Base-by-base conservation (phyloP, 495 filamentous ascomycete genomes). In the Darksidea phi region DNA sequence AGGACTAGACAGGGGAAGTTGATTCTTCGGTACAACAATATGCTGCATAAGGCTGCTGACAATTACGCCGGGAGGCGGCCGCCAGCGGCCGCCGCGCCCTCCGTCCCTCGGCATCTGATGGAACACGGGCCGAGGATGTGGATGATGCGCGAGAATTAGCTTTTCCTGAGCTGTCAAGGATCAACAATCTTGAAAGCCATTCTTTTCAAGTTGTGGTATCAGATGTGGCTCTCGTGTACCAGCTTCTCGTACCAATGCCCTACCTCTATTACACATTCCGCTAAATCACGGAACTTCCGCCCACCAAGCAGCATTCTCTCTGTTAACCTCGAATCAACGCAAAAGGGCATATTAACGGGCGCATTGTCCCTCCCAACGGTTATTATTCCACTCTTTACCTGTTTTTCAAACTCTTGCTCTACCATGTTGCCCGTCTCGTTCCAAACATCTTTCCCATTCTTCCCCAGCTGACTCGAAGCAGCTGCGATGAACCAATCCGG, bases 221-320 rank as follows among this genome's bases (percentile, higher is more conserved):
- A 43, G 15, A 6, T 43, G 5, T 43, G 28, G 15, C 18, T 15
- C 13, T 43, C 41, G 3, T 43, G 5, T 3, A 36, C 12, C 18
- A 62, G 18, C 7, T 13, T 17, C 42, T 12, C 12, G 43, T 64
- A 64, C 61, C 61, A 64, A 15, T 48, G 7, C 32, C 24, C 61
- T n/a, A 64, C 54, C 28, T 59, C 61, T 28, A 15, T 59, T 15
- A 64, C 54, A 54, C 61, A 64, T n/a, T 54, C 61, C n/a, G 10
- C 38, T 10, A 64, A 25, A 1, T 17, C 20, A 15, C 25, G 38
- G 17, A 59, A 54, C 54, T 53, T 54, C 24, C 18, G 7, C 11
- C 48, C 54, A 37, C 25, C 55, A 6, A 64, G 17, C 42, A 64
- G 26, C 55, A 59, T 54, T 17, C 25, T 49, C 41, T 59, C 38